phyloP scores from a whole-genome alignment of 768 basidiomycete species.

The Panus rudis region DNA sequence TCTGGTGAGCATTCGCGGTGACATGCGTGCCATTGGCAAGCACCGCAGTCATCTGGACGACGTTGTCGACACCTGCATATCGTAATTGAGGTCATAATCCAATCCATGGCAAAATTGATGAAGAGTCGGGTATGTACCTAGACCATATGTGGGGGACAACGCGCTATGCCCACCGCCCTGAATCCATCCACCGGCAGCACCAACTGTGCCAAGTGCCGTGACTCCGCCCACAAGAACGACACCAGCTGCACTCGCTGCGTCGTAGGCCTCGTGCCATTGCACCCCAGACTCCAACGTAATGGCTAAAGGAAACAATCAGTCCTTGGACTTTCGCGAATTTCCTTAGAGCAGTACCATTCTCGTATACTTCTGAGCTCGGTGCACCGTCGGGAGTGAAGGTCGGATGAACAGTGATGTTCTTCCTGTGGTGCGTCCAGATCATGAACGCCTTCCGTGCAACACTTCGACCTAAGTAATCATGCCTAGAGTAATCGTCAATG shows the following conservation, averaged over 20 bases:
- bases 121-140: conserved; percentile 23
- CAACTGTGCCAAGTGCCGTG: conserved; percentile 33
- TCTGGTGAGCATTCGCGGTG: conserved; percentile 32
- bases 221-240: conserved; percentile 41
- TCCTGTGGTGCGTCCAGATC: conserved; percentile 36
- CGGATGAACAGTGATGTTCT: conserved; percentile 28
- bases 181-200: conserved; percentile 42
- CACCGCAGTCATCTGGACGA: conserved; percentile 38
- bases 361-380: conserved; percentile 8
- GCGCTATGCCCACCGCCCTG: conserved; percentile 41
- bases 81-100: background rate
- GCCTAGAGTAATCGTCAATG: conserved; percentile 16
- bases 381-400: conserved; percentile 28
- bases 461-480: conserved; percentile 34
- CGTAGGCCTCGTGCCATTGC: conserved; percentile 39
- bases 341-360: conserved; percentile 14
- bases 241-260: conserved; percentile 29
- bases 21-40: conserved; percentile 34
- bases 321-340: background rate
- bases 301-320: conserved; percentile 10
- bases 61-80: conserved; percentile 38
- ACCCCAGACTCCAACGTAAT: conserved; percentile 34
- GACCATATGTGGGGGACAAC: conserved; percentile 33
- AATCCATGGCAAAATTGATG: background rate
- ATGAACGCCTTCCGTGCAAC: conserved; percentile 30